A percentile compares a stretch with the other conserved stretches of the same genome.
Conservation (phyloP, 2,329 filamentous ascomycete genomes). For the Penicillium sp. region DNA sequence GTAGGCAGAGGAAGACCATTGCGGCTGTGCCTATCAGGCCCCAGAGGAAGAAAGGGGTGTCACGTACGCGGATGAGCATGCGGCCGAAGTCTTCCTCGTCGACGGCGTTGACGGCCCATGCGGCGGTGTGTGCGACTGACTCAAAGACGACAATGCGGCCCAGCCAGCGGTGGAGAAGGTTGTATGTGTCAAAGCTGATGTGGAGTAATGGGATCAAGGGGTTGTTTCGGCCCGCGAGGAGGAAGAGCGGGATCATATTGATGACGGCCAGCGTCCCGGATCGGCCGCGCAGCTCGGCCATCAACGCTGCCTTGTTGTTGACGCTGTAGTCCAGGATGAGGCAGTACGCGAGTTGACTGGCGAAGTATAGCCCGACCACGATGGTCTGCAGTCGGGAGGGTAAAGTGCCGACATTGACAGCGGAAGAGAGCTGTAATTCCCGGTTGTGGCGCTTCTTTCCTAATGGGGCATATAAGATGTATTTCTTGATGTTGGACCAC, state of each 20-base stretch:
- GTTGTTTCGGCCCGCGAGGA: slow-evolving; percentile 91
- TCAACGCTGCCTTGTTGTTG: slow-evolving; percentile 53
- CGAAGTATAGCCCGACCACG: slow-evolving; percentile 65
- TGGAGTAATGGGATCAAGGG: slow-evolving; percentile 76
- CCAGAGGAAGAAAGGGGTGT: slow-evolving; percentile 43
- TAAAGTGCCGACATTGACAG: slow-evolving; percentile 70
- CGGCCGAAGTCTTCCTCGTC: slow-evolving; percentile 32
- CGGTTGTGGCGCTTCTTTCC: slow-evolving; percentile 73
- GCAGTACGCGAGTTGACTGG: slow-evolving; percentile 74
- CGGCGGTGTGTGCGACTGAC: slow-evolving; percentile 65
- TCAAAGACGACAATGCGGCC: slow-evolving; percentile 73
- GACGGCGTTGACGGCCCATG: slow-evolving; percentile 72
- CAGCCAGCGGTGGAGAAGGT: slow-evolving; percentile 81
- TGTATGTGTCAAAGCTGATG: slow-evolving; percentile 96
- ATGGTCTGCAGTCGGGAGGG: slow-evolving; percentile 75
- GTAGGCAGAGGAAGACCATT: slow-evolving; percentile 41
- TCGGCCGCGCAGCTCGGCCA: slow-evolving; percentile 80
- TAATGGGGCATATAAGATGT: slow-evolving; percentile 61
- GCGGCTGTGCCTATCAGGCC: slow-evolving; percentile 45
- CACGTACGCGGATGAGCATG: slow-evolving; percentile 33
- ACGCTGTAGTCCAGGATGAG: slow-evolving; percentile 42
- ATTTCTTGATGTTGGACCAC: slow-evolving; percentile 47
- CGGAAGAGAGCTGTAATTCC: slow-evolving; percentile 65
- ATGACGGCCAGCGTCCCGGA: slow-evolving; percentile 79
- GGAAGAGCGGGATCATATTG: slow-evolving; percentile 88